Evolutionary conservation across 2,329 filamentous ascomycete genomes (phyloP).

Genomic region (Neurospora crassa): DNA sequence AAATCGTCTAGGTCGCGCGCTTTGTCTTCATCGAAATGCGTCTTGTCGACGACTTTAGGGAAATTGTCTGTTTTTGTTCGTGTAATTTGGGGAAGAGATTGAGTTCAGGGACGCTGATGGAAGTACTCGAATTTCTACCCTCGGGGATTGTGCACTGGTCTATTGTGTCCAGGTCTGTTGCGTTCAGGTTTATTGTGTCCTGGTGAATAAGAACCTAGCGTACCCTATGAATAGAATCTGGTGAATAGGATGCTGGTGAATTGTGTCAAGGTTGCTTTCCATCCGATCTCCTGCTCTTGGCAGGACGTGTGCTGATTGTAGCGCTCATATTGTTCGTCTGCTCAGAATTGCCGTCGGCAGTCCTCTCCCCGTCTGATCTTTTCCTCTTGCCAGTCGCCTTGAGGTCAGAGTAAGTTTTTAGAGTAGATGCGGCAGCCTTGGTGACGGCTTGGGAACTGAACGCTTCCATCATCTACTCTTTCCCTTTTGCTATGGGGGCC

Average conservation of each 20-base stretch:
- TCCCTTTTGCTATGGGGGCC: not conserved
- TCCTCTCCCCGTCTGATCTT: not conserved
- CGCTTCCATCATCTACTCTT: not conserved
- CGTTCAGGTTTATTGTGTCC: not conserved
- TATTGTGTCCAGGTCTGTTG: not conserved
- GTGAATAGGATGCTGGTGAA: not conserved
- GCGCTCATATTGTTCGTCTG: not conserved
- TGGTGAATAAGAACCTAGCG: too few relatives aligned
- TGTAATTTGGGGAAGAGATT: not conserved
- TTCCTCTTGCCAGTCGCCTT: not conserved
- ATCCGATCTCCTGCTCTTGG: not conserved
- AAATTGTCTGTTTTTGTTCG: not conserved
- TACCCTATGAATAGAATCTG: not conserved
- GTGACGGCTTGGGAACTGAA: not conserved
- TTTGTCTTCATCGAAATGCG: not conserved
- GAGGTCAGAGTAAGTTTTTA: not conserved
- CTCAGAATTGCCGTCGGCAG: not conserved
- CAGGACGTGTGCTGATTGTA: not conserved
- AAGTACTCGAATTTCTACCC: not conserved
- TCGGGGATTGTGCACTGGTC: not conserved
- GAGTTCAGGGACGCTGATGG: not conserved
- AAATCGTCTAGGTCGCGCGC: not conserved
- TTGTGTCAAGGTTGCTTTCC: not conserved
- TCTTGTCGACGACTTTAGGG: not conserved
- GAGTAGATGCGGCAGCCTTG: not conserved